Conservation (phyloP, 192 early-diverging fungal genomes). For the Rhizophagus prolifer region DNA sequence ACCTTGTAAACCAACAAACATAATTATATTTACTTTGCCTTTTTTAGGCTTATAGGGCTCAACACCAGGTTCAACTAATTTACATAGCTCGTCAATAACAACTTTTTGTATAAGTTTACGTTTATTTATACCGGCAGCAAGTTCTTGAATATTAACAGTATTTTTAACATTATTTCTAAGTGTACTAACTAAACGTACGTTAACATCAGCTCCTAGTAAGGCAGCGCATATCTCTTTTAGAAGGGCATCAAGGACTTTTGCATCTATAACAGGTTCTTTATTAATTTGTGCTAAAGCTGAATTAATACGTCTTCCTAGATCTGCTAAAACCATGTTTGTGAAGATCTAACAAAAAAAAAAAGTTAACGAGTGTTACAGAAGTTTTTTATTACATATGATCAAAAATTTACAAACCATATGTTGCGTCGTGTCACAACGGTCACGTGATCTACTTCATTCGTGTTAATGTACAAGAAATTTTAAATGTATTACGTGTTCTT, state of each 20-base stretch:
- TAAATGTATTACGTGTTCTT: too few relatives aligned
- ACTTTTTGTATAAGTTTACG: conserved; percentile 83
- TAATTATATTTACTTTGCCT: conserved; percentile 81
- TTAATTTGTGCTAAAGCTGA: conserved; percentile 76
- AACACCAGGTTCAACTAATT: conserved; percentile 83
- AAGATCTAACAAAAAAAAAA: not conserved
- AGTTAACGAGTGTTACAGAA: too few relatives aligned
- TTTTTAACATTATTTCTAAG: conserved; percentile 86
- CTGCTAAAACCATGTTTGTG: conserved; percentile 77
- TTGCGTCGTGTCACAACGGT: too few relatives aligned
- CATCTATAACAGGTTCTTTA: conserved; percentile 85
- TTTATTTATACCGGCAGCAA: conserved; percentile 83
- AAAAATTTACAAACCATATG: too few relatives aligned
- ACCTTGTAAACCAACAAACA: conserved; percentile 98
- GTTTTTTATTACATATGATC: too few relatives aligned
- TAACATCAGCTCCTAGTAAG: conserved; percentile 89
- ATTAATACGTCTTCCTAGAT: conserved; percentile 89
- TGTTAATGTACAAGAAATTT: too few relatives aligned
- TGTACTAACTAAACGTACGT: conserved; percentile 78
- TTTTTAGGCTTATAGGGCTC: conserved; percentile 87
- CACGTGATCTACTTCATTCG: too few relatives aligned
- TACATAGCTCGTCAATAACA: conserved; percentile 86
- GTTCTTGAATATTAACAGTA: conserved; percentile 77
- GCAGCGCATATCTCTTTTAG: conserved; percentile 86
- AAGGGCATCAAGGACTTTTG: conserved; percentile 76